Conservation (phyloP, 2,329 filamentous ascomycete genomes). For the Paraphoma chrysanthemicola region DNA sequence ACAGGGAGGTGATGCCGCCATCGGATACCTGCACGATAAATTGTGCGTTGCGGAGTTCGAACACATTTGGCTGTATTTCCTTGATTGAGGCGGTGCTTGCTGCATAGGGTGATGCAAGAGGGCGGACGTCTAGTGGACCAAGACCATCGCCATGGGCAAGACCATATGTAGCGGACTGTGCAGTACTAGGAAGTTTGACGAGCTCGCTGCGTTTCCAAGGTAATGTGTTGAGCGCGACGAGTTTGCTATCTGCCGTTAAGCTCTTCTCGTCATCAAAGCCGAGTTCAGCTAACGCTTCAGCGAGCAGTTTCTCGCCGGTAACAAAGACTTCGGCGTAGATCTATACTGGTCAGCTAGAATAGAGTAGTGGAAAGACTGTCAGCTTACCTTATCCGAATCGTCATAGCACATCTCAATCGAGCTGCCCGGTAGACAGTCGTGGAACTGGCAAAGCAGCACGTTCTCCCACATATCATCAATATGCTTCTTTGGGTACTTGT, state of each 20-base stretch:
- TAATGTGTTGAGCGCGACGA: conserved; percentile 80
- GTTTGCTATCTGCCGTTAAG: conserved; percentile 51
- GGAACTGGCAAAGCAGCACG: conserved; percentile 92
- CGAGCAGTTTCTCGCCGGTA: conserved; percentile 74
- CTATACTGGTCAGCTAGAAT: conserved; percentile 33
- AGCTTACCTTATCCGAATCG: conserved; percentile 77
- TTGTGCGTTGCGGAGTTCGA: conserved; percentile 79
- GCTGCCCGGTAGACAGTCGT: conserved; percentile 94
- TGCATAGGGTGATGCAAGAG: conserved; percentile 30
- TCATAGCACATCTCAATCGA: conserved; percentile 98
- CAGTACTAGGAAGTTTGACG: conserved; percentile 62
- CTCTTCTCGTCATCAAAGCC: conserved; percentile 62
- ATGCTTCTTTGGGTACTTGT: conserved; percentile 92
- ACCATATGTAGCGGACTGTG: conserved; percentile 42
- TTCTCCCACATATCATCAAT: conserved; percentile 96
- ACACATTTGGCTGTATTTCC: conserved; percentile 66
- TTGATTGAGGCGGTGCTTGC: conserved; percentile 54
- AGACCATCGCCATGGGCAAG: conserved; percentile 55
- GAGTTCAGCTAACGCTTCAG: conserved; percentile 72
- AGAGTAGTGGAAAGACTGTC: not conserved
- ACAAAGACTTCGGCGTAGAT: conserved; percentile 84
- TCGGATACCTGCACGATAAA: conserved; percentile 74
- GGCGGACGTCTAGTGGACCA: conserved; percentile 50
- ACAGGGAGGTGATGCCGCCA: conserved; percentile 83
- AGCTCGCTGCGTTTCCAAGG: conserved; percentile 84